Evolutionary conservation across 495 filamentous ascomycete genomes (phyloP), one percentile per base, ranked within the genome.

Genomic region (Glarea lozoyensis): DNA sequence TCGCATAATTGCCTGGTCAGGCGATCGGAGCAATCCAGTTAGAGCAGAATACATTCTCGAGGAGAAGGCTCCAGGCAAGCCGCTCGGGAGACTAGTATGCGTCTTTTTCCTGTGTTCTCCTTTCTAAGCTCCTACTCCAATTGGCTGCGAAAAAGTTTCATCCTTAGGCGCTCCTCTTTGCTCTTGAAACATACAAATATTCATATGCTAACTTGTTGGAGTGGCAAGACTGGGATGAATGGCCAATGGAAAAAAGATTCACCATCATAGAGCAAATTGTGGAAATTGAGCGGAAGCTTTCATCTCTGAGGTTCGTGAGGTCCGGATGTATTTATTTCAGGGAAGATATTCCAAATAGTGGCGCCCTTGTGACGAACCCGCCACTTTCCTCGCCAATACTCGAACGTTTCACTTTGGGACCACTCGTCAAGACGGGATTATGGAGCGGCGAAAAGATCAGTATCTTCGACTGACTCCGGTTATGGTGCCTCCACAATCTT

Each of bases 11-110:
- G 31, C 48, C 31, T 52, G 38, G 38, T 52, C 38, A 37, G 37
- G 38, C 10, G 38, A 52, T 40, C 35, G 25, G 47, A 39, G 39
- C 31, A 52, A 52, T 47, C 32, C 43, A 30, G 49, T 52, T 15
- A 34, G 45, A 9, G 44, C 49, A 40, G 49, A 52, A 37, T 52
- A 52, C 31, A 48, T 52, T 10, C 15, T 52, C 1, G 49, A 52
- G 40, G 49, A 52, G 17, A 48, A 40, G 29, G 49, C 49, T n/a
- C 37, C 34, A 43, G 45, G 50, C 18, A 41, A 35, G 36, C 44
- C 44, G 34, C 36, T 46, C 16, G 44, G 44, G 1, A 40, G 36
- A 2, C 44, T 46, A 7, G n/a, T n/a, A n/a, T n/a, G n/a, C n/a
- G n/a, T n/a, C n/a, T n/a, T n/a, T n/a, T n/a, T n/a, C n/a, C n/a